Evolutionary conservation across 2,329 filamentous ascomycete species (phyloP), one percentile per base, ranked within the genome.

Genomic region (Trichophyton simii): DNA sequence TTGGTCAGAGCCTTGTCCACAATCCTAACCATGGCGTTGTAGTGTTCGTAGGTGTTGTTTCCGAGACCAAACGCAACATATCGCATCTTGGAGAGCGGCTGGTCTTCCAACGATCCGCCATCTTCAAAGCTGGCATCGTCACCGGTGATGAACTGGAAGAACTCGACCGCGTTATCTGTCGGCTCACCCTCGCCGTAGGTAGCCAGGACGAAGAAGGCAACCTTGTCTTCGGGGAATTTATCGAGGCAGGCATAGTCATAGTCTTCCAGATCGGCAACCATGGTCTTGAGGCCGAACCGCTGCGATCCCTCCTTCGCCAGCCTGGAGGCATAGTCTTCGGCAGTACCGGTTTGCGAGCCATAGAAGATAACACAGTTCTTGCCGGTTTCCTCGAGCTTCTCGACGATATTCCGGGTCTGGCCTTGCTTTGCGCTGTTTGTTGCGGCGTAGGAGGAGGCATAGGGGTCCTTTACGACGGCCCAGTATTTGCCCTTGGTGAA

Each of bases 351-450:
- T 78, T 99, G 94, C 36, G 94, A 99, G 67, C 94, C 94, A 73
- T 96, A 99, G 80, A 99, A 96, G 70, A 99, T 87, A 66, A 99
- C 87, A 75, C 92, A 96, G 79, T 99, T 97, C 80, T 97, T 99
- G 75, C 86, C 87, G 9, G 85, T 86, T 79, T 97, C 91, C 22
- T 96, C 89, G 86, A 99, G 88, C 79, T 95, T 95, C 81, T 97
- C 89, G 63, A 96, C 73, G 65, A 99, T 91, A 75, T 96, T 91
- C 68, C 94, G 83, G 63, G 91, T 92, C 79, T 91, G 91, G 68
- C 87, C 89, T 78, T 89, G 95, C 66, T 81, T 80, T 66, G 82
- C 83, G 71, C 83, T 83, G 72, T 83, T 85, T 68, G 86, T 81
- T 5, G 68, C 64, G 22, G 67, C 64, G 69, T 90, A 84, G 59